A percentile compares a stretch with the other conserved stretches of the same genome.
Evolutionary conservation across 768 basidiomycete genomes (phyloP).

Genomic region (Paxillus rubicundulus): DNA sequence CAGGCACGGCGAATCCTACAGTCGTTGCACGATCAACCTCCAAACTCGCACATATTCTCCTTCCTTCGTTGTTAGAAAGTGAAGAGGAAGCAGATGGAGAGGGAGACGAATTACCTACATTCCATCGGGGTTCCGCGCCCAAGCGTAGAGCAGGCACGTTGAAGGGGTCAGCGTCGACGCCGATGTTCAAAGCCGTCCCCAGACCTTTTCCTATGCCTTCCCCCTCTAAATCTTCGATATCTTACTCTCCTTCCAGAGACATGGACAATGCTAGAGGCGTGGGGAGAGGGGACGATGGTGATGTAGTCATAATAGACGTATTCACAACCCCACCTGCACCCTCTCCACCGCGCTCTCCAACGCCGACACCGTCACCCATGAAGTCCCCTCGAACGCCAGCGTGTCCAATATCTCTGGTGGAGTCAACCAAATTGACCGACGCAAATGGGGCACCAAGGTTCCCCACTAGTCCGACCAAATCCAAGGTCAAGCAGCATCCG

Average conservation of each 20-base stretch:
- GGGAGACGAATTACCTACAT: constrained; percentile 17
- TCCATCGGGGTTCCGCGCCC: constrained; percentile 11
- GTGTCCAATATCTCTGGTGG: not conserved
- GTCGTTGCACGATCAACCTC: constrained; percentile 5
- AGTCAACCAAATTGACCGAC: not conserved
- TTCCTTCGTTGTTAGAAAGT: constrained; percentile 8
- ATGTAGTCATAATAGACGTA: constrained; percentile 15
- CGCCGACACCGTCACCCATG: constrained; percentile 16
- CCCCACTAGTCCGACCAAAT: constrained; percentile 12
- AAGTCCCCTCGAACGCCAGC: not conserved
- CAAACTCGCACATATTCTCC: constrained; percentile 13
- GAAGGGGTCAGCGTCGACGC: not conserved
- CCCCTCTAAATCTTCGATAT: not conserved
- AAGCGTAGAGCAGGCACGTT: not conserved
- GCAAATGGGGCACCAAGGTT: not conserved
- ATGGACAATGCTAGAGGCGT: not conserved
- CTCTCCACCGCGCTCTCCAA: constrained; percentile 22
- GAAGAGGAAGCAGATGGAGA: constrained; percentile 11
- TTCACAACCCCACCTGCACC: constrained; percentile 21
- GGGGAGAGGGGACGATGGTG: not conserved
- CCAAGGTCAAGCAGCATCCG: constrained; percentile 1
- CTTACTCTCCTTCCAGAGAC: not conserved
- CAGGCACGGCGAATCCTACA: not conserved
- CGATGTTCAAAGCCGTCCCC: constrained; percentile 2
- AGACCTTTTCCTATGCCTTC: constrained; percentile 29